Conservation (phyloP, 2,329 filamentous ascomycete genomes). For the Pseudogymnoascus verrucosus region DNA sequence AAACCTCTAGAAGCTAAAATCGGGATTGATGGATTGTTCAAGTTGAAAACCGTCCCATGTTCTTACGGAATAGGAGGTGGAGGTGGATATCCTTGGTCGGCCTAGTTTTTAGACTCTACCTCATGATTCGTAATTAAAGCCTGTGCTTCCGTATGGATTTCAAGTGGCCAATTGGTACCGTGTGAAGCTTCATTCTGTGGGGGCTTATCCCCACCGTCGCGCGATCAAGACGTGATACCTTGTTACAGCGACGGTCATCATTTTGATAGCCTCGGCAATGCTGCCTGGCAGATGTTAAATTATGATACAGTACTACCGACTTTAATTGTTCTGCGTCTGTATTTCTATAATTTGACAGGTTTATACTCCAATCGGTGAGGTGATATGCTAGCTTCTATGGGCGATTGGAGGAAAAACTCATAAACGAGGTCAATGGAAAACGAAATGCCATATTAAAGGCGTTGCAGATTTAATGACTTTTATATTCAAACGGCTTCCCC, state of each 20-base stretch:
- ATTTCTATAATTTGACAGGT: background rate
- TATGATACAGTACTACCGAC: background rate
- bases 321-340: background rate
- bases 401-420: slow-evolving; percentile 5
- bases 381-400: background rate
- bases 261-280: background rate
- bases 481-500: background rate
- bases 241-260: background rate
- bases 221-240: background rate
- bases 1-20: background rate
- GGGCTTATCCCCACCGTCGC: background rate
- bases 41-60: background rate
- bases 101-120: background rate
- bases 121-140: background rate
- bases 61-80: background rate
- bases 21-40: background rate
- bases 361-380: background rate
- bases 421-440: background rate
- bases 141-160: too few species aligned
- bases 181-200: background rate
- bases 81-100: background rate
- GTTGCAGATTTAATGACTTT: background rate
- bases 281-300: background rate
- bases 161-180: background rate
- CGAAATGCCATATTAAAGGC: background rate